A percentile compares a stretch with the other conserved stretches of the same genome.
These are phyloP conservation scores for Pichia cactophila DNA, from an alignment of 1,139 yeast genomes.

Conservation along the genomic window DNA sequence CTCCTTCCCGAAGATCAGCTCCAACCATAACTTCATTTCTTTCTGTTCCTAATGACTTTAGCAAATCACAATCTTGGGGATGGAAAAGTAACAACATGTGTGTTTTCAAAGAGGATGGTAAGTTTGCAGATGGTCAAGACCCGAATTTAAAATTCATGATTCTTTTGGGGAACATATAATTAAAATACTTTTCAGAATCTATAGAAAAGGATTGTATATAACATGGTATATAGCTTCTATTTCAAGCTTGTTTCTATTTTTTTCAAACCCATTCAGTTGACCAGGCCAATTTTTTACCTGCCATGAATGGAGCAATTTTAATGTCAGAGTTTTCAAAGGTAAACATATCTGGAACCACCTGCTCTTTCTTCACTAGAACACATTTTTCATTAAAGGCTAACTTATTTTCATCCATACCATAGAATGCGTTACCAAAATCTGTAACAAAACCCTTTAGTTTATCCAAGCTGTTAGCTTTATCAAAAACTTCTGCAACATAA, in stretches of 20 bases:
- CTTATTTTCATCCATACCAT: constrained; percentile 42
- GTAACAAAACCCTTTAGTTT: constrained; percentile 68
- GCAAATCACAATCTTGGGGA: constrained; percentile 50
- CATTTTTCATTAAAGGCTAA: constrained; percentile 41
- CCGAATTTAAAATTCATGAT: constrained; percentile 41
- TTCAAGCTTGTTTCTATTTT: no score
- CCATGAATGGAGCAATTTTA: constrained; percentile 80
- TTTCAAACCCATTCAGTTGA: constrained; percentile 58
- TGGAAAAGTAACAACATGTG: constrained; percentile 47
- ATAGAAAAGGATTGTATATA: neutral
- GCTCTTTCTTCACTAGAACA: constrained; percentile 43
- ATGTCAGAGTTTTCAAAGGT: constrained; percentile 32
- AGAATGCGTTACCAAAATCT: constrained; percentile 65
- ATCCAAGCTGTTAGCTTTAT: constrained; percentile 52
- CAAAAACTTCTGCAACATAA: constrained; percentile 84
- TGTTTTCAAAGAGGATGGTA: constrained; percentile 38
- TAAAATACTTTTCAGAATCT: neutral
- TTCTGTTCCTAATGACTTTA: constrained; percentile 44
- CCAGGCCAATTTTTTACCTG: constrained; percentile 74
- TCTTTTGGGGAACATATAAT: constrained; percentile 35
- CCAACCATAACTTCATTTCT: constrained; percentile 42
- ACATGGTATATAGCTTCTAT: no score
- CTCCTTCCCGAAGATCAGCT: constrained; percentile 40
- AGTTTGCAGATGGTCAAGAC: constrained; percentile 34
- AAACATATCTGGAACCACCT: constrained; percentile 53